Evolutionary conservation across 805 yeast genomes (phyloP).

Genomic region (Lipomyces yamadae): DNA sequence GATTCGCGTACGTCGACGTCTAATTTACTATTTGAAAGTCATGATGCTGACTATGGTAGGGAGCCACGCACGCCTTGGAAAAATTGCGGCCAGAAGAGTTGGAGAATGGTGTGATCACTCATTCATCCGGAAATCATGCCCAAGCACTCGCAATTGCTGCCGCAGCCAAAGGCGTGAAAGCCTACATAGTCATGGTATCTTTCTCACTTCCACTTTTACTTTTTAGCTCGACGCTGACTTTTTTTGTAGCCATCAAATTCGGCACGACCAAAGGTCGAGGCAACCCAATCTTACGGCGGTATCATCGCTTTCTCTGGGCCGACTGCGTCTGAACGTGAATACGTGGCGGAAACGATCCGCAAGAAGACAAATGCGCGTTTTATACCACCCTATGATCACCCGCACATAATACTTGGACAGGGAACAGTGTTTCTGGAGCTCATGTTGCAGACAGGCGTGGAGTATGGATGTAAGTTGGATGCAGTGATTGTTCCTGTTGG

Average conservation of each 20-base stretch:
- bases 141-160: slow-evolving; percentile 60
- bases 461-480: slow-evolving; percentile 49
- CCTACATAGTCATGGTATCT: slow-evolving; percentile 54
- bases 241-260: slow-evolving; percentile 52
- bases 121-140: slow-evolving; percentile 60
- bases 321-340: slow-evolving; percentile 54
- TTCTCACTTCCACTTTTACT: background rate
- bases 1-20: slow-evolving; percentile 46
- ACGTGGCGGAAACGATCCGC: slow-evolving; percentile 50
- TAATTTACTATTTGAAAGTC: background rate
- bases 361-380: slow-evolving; percentile 49
- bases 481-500: slow-evolving; percentile 60
- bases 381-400: slow-evolving; percentile 58
- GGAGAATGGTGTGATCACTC: slow-evolving; percentile 55
- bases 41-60: slow-evolving; percentile 3
- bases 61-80: slow-evolving; percentile 58
- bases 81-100: slow-evolving; percentile 50
- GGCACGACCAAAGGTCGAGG: slow-evolving; percentile 54
- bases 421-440: slow-evolving; percentile 56
- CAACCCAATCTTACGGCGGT: slow-evolving; percentile 56
- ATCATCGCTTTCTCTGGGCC: slow-evolving; percentile 52
- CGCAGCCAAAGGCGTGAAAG: slow-evolving; percentile 51
- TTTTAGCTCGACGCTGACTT: background rate
- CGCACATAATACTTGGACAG: slow-evolving; percentile 58
- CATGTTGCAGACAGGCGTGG: slow-evolving; percentile 45